Evolutionary conservation across 1,139 yeast species (phyloP).

Genomic region (Lodderomyces metapsilosis): DNA sequence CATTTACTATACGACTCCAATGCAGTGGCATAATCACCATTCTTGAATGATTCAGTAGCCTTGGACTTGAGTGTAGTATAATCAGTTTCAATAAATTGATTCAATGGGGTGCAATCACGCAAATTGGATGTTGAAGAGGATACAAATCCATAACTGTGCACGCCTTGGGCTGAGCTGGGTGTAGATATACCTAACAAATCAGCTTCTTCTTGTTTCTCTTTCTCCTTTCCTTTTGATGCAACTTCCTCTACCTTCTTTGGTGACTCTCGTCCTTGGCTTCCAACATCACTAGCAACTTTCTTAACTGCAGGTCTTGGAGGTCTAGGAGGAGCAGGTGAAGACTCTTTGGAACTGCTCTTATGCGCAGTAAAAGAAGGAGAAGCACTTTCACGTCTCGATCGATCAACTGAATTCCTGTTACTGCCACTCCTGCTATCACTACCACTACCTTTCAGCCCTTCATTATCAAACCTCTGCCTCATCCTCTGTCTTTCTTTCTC

Average conservation of each 20-base stretch:
- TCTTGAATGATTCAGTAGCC: slow-evolving; percentile 64
- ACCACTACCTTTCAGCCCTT: too few species aligned
- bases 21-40: slow-evolving; percentile 82
- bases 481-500: slow-evolving; percentile 38
- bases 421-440: neutral
- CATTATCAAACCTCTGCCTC: slow-evolving; percentile 26
- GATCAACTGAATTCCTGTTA: too few species aligned
- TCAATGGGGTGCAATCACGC: slow-evolving; percentile 22
- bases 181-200: slow-evolving; percentile 24
- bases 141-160: too few species aligned
- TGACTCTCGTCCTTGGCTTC: neutral
- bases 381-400: neutral
- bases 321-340: slow-evolving; percentile 3
- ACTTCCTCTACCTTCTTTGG: neutral
- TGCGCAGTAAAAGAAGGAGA: slow-evolving; percentile 2
- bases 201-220: slow-evolving; percentile 15
- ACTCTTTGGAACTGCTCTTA: neutral
- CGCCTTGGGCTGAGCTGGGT: too few species aligned
- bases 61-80: slow-evolving; percentile 55
- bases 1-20: slow-evolving; percentile 60
- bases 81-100: slow-evolving; percentile 47
- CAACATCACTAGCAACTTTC: neutral
- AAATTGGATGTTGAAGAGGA: slow-evolving; percentile 7
- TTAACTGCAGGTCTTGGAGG: slow-evolving; percentile 7
- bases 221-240: neutral